These are phyloP conservation scores for Cryptococcus sp. DNA, from an alignment of 1,284 basidiomycete species.

Conservation along the genomic window DNA sequence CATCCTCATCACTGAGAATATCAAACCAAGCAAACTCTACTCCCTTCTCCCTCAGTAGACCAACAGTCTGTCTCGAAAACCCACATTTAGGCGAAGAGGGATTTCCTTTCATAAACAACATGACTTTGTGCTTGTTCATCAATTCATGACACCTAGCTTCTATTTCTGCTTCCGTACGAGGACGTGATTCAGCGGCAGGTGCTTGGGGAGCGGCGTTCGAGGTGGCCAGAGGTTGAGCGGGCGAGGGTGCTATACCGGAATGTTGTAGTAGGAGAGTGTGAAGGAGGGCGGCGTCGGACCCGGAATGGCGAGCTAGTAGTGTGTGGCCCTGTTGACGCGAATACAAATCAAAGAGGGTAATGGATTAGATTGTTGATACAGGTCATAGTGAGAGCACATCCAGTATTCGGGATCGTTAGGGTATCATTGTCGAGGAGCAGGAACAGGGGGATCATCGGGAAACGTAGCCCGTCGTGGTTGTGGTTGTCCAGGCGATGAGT, in stretches of 20 bases:
- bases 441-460: conserved; percentile 5
- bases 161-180: conserved; percentile 48
- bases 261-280: conserved; percentile 63
- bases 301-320: conserved; percentile 72
- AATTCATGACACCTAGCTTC: conserved; percentile 53
- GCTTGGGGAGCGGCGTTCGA: conserved; percentile 23
- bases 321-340: conserved; percentile 69
- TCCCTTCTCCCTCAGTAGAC: conserved; percentile 58
- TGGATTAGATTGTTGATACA: conserved; percentile 1
- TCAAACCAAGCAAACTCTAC: conserved; percentile 69
- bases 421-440: conserved; percentile 4
- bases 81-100: conserved; percentile 82
- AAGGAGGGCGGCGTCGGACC: conserved; percentile 72
- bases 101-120: conserved; percentile 97
- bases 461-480: neutral
- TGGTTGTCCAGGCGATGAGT: neutral
- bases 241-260: conserved; percentile 47
- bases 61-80: conserved; percentile 68
- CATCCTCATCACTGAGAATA: conserved; percentile 66
- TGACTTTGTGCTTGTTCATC: conserved; percentile 59
- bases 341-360: conserved; percentile 1
- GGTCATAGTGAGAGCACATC: neutral
- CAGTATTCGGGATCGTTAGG: neutral
- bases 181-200: conserved; percentile 15
- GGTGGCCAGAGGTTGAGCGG: conserved; percentile 33